Conservation (phyloP, 176 grass and related monocot species). For the Musa troglodytarum region DNA sequence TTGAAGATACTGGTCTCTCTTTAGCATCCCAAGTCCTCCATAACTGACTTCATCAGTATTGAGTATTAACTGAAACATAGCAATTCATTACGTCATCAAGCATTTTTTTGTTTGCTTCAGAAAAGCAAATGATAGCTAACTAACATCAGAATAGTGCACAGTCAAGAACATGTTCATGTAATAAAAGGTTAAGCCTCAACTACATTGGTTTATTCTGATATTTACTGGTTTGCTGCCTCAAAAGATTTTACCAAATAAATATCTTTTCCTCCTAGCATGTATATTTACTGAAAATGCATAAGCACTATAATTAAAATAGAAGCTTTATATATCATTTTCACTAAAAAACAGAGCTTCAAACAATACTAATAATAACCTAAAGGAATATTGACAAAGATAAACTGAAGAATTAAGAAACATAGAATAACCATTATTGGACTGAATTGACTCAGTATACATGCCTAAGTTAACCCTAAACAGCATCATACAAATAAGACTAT, state of each 20-base stretch:
- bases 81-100: neutral
- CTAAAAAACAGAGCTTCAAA: no score
- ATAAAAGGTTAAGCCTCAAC: neutral
- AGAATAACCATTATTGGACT: no score
- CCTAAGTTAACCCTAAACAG: no score
- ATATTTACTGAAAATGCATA: neutral
- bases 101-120: neutral
- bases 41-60: conserved; percentile 87
- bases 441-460: no score
- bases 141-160: neutral
- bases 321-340: no score
- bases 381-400: no score
- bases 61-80: conserved; percentile 46
- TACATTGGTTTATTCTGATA: no score
- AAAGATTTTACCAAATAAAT: no score
- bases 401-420: no score
- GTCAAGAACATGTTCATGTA: neutral
- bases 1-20: conserved; percentile 41
- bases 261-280: neutral
- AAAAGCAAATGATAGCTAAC: neutral
- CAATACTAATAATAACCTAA: no score
- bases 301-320: neutral
- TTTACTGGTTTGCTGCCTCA: no score
- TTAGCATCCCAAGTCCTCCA: conserved; percentile 57
- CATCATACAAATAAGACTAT: no score